Percentiles rank a stretch among this genome's conserved stretches.
phyloP scores from a whole-genome alignment of 305 asterid genomes.

The Solanum hybrid region DNA sequence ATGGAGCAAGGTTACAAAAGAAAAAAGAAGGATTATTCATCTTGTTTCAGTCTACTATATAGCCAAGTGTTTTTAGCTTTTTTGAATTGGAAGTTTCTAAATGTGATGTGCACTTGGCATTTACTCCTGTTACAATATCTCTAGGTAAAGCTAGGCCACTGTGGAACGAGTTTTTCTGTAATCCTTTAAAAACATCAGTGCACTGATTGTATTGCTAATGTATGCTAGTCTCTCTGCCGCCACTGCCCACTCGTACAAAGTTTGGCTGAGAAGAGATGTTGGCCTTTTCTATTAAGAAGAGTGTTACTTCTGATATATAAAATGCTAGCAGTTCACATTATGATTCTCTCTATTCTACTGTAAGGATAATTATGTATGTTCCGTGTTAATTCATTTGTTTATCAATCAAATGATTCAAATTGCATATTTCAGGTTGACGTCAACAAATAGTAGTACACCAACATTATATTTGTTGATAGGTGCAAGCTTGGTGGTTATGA shows the following conservation, averaged over 20 bases:
- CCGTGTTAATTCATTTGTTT: not conserved
- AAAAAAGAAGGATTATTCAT: not conserved
- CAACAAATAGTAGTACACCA: not conserved
- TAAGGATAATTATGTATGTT: not conserved
- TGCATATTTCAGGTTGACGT: not conserved
- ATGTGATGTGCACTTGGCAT: not conserved
- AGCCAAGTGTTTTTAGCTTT: not conserved
- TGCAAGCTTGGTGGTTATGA: conserved; percentile 35
- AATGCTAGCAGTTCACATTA: not conserved
- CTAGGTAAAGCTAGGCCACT: not conserved
- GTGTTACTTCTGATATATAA: not conserved
- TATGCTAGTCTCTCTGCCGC: not conserved
- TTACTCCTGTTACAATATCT: not conserved
- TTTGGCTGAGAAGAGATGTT: not conserved
- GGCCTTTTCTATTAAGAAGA: not conserved
- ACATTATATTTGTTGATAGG: not conserved
- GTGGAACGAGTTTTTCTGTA: not conserved
- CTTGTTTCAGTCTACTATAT: not conserved
- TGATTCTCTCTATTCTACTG: not conserved
- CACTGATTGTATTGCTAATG: not conserved
- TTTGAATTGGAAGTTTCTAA: not conserved
- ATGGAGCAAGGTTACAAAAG: not conserved
- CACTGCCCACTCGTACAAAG: not conserved
- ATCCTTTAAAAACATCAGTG: not conserved
- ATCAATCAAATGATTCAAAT: not conserved